Base-by-base conservation (phyloP, 2,329 filamentous ascomycete genomes). In the Apiospora pterosperma region DNA sequence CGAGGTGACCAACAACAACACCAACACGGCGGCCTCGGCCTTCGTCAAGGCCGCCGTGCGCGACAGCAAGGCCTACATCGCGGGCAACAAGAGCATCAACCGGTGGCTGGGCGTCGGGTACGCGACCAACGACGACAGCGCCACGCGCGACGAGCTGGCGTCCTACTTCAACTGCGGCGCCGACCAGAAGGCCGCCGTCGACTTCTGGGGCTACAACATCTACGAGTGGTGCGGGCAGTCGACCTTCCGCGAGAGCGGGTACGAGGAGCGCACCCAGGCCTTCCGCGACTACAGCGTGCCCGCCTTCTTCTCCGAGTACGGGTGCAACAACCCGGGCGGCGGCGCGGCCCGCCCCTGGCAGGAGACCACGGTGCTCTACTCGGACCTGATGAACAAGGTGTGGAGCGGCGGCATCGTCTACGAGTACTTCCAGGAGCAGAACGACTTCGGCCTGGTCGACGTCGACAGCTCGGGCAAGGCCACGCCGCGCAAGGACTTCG, bases 151-250 rank as follows among this genome's bases (percentile, higher is more conserved):
- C 66, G 79, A 88, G 72, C 81, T 92, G 74, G 87, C 88, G 67
- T 78, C 88, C 73, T 93, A 91, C 81, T 91, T 93, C 78, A 88
- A 92, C 80, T 93, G 90, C 74, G 89, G 89, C 62, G 59, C 59
- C 59, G 72, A 81, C 67, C 69, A 78, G 4, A 77, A 77, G 1
- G 81, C 65, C 83, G 78, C 85, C 55, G 91, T 92, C 70, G 90
- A 92, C 76, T 92, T 93, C 81, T 92, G 89, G 87, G 90, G 90
- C 61, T 92, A 92, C 85, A 93, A 92, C 82, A 92, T 92, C 79
- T 93, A 92, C 81, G 92, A 90, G 61, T 93, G 90, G 90, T 93
- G 90, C 75, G 90, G 90, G 72, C 39, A 68, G 61, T 91, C 89
- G 65, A 85, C 82, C 66, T 92, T 84, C 80, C 76, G 78, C 8